These are phyloP conservation scores for Leishmania guyanensis DNA, from an alignment of 208 protist genomes.

Conservation along the genomic window DNA sequence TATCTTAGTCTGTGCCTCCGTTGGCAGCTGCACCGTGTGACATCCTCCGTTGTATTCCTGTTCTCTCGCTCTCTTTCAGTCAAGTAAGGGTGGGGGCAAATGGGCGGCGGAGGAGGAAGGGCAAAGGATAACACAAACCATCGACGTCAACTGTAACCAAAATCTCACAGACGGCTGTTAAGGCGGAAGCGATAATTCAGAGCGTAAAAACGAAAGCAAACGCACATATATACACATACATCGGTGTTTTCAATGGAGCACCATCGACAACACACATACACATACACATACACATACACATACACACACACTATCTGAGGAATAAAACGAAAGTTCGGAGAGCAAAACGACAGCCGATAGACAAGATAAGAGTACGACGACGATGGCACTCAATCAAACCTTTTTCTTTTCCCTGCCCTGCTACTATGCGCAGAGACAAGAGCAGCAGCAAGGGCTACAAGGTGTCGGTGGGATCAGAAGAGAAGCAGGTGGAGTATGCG, in stretches of 20 bases:
- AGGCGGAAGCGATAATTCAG: neutral
- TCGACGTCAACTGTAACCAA: neutral
- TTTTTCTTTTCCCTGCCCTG: neutral
- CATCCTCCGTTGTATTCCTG: neutral
- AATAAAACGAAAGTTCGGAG: neutral
- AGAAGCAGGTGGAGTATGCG: neutral
- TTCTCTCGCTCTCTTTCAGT: neutral
- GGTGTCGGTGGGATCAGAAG: neutral
- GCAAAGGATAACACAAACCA: neutral
- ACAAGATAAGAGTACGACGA: slow-evolving; percentile 2
- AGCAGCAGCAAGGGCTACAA: neutral
- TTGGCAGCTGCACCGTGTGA: neutral
- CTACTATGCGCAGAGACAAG: neutral
- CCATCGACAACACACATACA: neutral
- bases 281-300: neutral
- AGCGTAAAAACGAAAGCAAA: neutral
- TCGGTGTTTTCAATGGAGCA: neutral
- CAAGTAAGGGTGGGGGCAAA: neutral
- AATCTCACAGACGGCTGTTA: neutral
- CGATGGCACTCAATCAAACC: neutral
- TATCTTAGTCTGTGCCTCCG: neutral
- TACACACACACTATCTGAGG: neutral
- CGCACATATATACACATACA: neutral
- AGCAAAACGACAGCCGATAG: slow-evolving; percentile 10
- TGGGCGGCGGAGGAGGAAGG: neutral